A percentile compares a stretch with the other conserved stretches of the same genome.
Conservation (phyloP, 345 rosid genomes). For the Aquilaria malaccensis region DNA sequence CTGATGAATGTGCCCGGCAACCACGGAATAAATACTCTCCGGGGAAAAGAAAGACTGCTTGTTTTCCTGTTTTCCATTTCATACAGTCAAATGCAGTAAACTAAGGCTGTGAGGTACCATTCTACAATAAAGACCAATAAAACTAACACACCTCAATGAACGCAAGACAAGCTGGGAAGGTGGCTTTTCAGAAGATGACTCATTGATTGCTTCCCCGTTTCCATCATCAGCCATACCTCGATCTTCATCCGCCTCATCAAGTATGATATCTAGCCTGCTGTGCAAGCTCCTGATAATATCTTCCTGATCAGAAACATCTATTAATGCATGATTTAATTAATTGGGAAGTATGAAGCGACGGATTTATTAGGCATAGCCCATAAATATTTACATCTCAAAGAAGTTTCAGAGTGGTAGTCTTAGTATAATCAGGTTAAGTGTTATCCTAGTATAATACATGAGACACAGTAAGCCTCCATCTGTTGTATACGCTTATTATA, state of each 20-base stretch:
- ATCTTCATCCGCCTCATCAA: slow-evolving; percentile 71
- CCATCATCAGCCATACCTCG: slow-evolving; percentile 18
- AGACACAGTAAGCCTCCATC: too few species aligned
- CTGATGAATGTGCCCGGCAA: slow-evolving; percentile 48
- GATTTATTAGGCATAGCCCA: background rate
- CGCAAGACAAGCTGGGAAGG: slow-evolving; percentile 35
- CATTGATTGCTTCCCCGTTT: slow-evolving; percentile 24
- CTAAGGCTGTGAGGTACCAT: background rate
- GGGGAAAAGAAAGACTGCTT: slow-evolving; percentile 52
- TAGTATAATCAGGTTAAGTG: too few species aligned
- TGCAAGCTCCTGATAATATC: slow-evolving; percentile 79
- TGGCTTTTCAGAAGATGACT: slow-evolving; percentile 21
- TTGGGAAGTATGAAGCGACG: background rate
- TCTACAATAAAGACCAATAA: slow-evolving; percentile 9
- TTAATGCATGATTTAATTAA: background rate
- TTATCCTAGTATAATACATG: too few species aligned
- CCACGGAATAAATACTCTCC: slow-evolving; percentile 87
- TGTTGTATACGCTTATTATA: too few species aligned
- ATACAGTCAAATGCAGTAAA: slow-evolving; percentile 8
- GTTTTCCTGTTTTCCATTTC: slow-evolving; percentile 47
- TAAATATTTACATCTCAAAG: background rate
- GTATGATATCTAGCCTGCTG: slow-evolving; percentile 79
- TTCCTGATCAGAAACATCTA: slow-evolving; percentile 33
- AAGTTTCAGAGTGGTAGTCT: background rate
- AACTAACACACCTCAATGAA: slow-evolving; percentile 45